phyloP scores from a whole-genome alignment of 2,329 filamentous ascomycete species.

The Ophiognomonia clavigignenti-juglandacearum region DNA sequence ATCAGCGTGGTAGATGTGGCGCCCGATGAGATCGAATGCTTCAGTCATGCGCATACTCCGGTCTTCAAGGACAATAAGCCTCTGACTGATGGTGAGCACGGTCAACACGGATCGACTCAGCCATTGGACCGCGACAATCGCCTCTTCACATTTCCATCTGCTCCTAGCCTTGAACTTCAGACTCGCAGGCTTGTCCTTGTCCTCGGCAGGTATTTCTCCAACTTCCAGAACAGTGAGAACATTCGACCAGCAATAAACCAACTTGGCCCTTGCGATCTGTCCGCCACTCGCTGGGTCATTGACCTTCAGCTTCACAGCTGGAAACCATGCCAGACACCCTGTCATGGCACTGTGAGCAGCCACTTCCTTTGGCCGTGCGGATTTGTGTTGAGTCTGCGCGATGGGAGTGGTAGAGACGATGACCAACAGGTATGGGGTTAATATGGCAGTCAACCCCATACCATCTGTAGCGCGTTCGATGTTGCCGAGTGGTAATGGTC shows the following conservation, averaged over 20 bases:
- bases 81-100: slow-evolving; percentile 89
- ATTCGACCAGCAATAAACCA: slow-evolving; percentile 98
- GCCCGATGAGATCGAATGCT: slow-evolving; percentile 85
- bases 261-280: slow-evolving; percentile 72
- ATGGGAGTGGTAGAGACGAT: slow-evolving; percentile 96
- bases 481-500: slow-evolving; percentile 88
- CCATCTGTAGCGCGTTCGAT: slow-evolving; percentile 81
- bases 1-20: slow-evolving; percentile 88
- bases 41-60: slow-evolving; percentile 85
- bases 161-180: slow-evolving; percentile 79
- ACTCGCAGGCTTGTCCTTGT: slow-evolving; percentile 71
- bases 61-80: slow-evolving; percentile 89
- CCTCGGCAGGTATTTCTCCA: slow-evolving; percentile 62
- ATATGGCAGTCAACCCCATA: slow-evolving; percentile 87
- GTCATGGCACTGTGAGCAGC: slow-evolving; percentile 87
- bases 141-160: slow-evolving; percentile 89
- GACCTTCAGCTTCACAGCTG: slow-evolving; percentile 84
- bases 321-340: slow-evolving; percentile 95
- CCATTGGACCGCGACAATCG: slow-evolving; percentile 96
- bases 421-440: slow-evolving; percentile 92
- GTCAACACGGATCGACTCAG: slow-evolving; percentile 87
- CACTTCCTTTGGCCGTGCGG: slow-evolving; percentile 84
- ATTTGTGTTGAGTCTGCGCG: slow-evolving; percentile 94
- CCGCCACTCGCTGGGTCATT: slow-evolving; percentile 62
- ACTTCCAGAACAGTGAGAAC: slow-evolving; percentile 91